Evolutionary conservation across 495 filamentous ascomycete genomes (phyloP), one percentile per base, ranked within the genome.

Genomic region (Pseudotulostoma volvatum): DNA sequence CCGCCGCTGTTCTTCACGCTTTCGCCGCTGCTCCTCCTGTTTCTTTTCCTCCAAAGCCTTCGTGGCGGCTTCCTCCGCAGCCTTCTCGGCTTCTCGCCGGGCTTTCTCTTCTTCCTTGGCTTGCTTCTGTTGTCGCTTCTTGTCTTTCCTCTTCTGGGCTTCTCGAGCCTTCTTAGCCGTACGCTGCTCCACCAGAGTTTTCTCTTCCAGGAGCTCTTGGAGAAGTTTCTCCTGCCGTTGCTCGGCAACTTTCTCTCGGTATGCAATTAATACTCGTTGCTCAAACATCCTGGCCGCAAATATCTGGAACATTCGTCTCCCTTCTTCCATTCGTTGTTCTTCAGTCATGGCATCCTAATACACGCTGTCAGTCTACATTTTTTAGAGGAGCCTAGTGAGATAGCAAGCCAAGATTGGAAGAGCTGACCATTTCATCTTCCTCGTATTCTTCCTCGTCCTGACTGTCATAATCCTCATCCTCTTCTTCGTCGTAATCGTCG

Each of bases 251-350:
- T 93, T 95, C 59, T 99, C 88, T 49, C 83, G 76, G 53, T 99
- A 99, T 31, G 90, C 90, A n/a, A 79, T 86, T 40, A 99, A 70
- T 7, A 99, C 90, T 45, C 90, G 70, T 56, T 96, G 92, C 57
- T 99, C 90, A 53, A 99, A 99, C 90, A 99, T 99, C 44, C 90
- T 73, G 30, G 90, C 90, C 37, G 90, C 90, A 58, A 99, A 97
- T 54, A 99, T 99, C 55, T 99, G 90, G 55, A 99, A 99, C 90
- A 99, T 99, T 42, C 90, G 70, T 36, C 92, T 74, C 35, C 90
- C 90, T 63, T 97, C 90, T 52, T 99, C 85, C 90, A 99, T 96
- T 23, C 90, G 82, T 60, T 99, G 88, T 54, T 92, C 83, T 61
- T 96, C 88, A 9, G 85, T 94, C 84, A 96, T 92, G 19, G 81